These are phyloP conservation scores for Coemansia sp. DNA, from an alignment of 192 early-diverging fungal genomes.

Conservation along the genomic window DNA sequence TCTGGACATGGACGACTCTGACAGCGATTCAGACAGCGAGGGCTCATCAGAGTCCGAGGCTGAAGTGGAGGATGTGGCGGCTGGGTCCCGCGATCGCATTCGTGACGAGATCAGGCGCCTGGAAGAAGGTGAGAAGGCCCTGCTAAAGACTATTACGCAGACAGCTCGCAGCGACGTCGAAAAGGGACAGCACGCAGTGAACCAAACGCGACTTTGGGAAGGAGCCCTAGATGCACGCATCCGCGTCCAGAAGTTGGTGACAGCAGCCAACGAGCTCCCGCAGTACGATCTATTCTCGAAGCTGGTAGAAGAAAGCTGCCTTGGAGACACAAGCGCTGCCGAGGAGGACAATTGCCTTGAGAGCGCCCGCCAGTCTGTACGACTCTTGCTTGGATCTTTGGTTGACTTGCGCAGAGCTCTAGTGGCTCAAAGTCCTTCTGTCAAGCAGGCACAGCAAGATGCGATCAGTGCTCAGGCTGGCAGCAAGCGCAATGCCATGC, in stretches of 20 bases:
- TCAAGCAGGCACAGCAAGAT: slow-evolving; percentile 15
- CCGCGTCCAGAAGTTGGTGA: slow-evolving; percentile 77
- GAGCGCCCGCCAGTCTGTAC: slow-evolving; percentile 24
- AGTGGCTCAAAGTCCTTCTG: slow-evolving; percentile 31
- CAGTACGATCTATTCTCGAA: slow-evolving; percentile 40
- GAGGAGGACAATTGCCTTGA: slow-evolving; percentile 14
- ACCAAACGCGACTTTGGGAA: slow-evolving; percentile 87
- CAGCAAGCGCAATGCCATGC: slow-evolving; percentile 24
- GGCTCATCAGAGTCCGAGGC: slow-evolving; percentile 32
- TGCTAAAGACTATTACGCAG: slow-evolving; percentile 76
- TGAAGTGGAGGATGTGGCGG: slow-evolving; percentile 28
- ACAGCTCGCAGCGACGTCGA: slow-evolving; percentile 77
- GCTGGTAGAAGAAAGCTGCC: slow-evolving; percentile 14
- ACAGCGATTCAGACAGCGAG: slow-evolving; percentile 16
- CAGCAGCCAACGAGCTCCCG: slow-evolving; percentile 79
- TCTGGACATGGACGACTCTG: slow-evolving; percentile 16
- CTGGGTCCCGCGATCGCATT: slow-evolving; percentile 44
- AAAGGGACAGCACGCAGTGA: slow-evolving; percentile 87
- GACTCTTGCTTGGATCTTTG: slow-evolving; percentile 30
- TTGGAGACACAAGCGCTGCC: neutral
- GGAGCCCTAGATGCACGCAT: slow-evolving; percentile 82
- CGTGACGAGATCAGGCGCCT: slow-evolving; percentile 69
- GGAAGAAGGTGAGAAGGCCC: slow-evolving; percentile 79
- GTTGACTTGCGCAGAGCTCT: slow-evolving; percentile 33
- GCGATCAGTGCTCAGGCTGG: neutral